Evolutionary conservation across 106 monocot species (phyloP), one percentile per base, ranked within the genome.

Genomic region (Dioscorea dumetorum): DNA sequence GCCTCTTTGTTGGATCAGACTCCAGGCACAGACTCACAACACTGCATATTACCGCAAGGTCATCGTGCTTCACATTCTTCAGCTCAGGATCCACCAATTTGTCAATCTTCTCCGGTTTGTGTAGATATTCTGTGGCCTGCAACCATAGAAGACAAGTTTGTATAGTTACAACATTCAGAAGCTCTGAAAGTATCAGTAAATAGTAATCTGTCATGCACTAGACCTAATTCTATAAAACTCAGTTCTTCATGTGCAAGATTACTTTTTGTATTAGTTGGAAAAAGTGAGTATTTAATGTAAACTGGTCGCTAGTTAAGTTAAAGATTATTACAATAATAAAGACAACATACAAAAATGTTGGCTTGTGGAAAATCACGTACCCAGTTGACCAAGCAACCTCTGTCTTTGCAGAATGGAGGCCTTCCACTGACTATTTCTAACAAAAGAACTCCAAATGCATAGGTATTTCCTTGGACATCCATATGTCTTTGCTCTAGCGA

Each of bases 351-450:
- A 41, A 41, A 28, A 10, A 41, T 41, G 41, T 41, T 41, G 41
- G 41, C 6, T 41, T 41, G 41, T 3, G 41, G 6, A 41, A 41
- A 41, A 41, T 64, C 33, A 12, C 79, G 74, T 85, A 97, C 97
- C 97, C 97, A 97, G 62, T 91, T 81, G 24, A 88, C 78, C 22
- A 97, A 73, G 67, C 24, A 41, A 3, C 80, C 91, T 70, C 79
- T 80, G n/a, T 89, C 82, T 85, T 92, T 86, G 78, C 80, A 84
- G 58, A 77, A 73, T 21, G 82, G 69, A 71, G 82, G 74, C 49
- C 87, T 81, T 58, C 97, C 97, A 78, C 86, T 97, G 49, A 97
- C 75, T 63, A 97, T 52, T 70, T 97, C 97, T 22, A 97, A 68
- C 52, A 97, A 63, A 65, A 97, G 80, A 15, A 97, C 76, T 22